Evolutionary conservation across 345 rosid species (phyloP).

Genomic region (Euphorbia pulcherrima): DNA sequence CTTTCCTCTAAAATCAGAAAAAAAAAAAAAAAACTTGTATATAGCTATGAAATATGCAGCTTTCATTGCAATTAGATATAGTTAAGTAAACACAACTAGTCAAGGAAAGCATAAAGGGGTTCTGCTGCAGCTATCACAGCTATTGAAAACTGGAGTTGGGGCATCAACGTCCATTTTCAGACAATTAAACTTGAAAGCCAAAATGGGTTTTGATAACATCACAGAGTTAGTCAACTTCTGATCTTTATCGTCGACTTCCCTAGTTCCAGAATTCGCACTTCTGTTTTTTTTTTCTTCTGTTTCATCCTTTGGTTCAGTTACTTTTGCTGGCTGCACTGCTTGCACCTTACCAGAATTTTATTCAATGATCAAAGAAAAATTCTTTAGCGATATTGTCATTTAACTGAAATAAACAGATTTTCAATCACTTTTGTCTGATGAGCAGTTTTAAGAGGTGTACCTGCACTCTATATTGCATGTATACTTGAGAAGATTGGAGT

Average conservation of each 20-base stretch:
- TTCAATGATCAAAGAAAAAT: background rate
- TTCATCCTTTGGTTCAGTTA: slow-evolving; percentile 32
- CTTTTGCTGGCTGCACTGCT: slow-evolving; percentile 57
- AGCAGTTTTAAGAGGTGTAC: slow-evolving; percentile 25
- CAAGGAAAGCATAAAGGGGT: slow-evolving; percentile 15
- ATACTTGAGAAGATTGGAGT: slow-evolving; percentile 68
- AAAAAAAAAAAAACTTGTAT: background rate
- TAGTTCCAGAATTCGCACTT: slow-evolving; percentile 11
- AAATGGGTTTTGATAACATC: slow-evolving; percentile 69
- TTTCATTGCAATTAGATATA: background rate
- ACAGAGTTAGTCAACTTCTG: slow-evolving; percentile 46
- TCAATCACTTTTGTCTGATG: too few relatives aligned
- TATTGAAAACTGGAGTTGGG: slow-evolving; percentile 43
- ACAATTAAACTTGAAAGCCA: slow-evolving; percentile 67
- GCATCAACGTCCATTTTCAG: slow-evolving; percentile 84
- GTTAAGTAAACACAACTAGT: background rate
- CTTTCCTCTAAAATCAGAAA: background rate
- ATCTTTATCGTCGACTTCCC: slow-evolving; percentile 27
- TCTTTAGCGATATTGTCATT: background rate
- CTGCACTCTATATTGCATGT: slow-evolving; percentile 82
- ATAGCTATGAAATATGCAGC: too few relatives aligned
- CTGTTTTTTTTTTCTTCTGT: slow-evolving; percentile 16
- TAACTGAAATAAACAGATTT: background rate
- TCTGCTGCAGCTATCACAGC: background rate
- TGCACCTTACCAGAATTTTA: slow-evolving; percentile 37